Evolutionary conservation across 352 stramenopile species (phyloP).

Genomic region (Phytophthora agathidicida): DNA sequence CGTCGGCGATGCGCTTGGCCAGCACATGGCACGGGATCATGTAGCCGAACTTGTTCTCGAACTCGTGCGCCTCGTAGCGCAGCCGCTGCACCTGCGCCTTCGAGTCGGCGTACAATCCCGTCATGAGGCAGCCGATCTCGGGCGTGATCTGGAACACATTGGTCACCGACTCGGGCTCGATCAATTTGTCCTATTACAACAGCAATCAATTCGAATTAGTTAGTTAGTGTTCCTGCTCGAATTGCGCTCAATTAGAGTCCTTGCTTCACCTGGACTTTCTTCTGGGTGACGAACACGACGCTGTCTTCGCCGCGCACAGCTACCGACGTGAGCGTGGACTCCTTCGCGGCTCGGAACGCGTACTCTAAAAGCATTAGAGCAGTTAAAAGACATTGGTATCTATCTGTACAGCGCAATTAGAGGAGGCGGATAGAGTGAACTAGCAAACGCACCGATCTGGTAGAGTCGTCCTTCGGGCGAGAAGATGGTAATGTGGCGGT

Average conservation of each 20-base stretch:
- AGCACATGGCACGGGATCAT: constrained; percentile 94
- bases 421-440: not conserved
- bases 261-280: constrained; percentile 94
- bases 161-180: constrained; percentile 95
- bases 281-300: constrained; percentile 97
- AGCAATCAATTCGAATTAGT: constrained; percentile 12
- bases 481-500: constrained; percentile 98
- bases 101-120: constrained; percentile 91
- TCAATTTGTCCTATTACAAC: constrained; percentile 86
- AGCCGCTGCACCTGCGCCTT: constrained; percentile 95
- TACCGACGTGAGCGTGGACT: constrained; percentile 95
- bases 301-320: constrained; percentile 95
- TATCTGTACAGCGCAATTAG: not conserved
- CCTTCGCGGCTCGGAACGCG: constrained; percentile 97
- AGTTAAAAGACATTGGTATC: constrained; percentile 90
- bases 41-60: constrained; percentile 98
- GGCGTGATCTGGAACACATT: constrained; percentile 97
- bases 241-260: too few relatives aligned
- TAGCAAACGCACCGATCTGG: constrained; percentile 89
- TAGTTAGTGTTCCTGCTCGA: too few relatives aligned
- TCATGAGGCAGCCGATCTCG: constrained; percentile 96
- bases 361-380: constrained; percentile 92
- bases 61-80: constrained; percentile 97
- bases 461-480: constrained; percentile 98
- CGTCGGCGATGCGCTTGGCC: constrained; percentile 97